Evolutionary conservation across 1,139 yeast species (phyloP), one percentile per base, ranked within the genome.

Genomic region (Geotrichum australiense): DNA sequence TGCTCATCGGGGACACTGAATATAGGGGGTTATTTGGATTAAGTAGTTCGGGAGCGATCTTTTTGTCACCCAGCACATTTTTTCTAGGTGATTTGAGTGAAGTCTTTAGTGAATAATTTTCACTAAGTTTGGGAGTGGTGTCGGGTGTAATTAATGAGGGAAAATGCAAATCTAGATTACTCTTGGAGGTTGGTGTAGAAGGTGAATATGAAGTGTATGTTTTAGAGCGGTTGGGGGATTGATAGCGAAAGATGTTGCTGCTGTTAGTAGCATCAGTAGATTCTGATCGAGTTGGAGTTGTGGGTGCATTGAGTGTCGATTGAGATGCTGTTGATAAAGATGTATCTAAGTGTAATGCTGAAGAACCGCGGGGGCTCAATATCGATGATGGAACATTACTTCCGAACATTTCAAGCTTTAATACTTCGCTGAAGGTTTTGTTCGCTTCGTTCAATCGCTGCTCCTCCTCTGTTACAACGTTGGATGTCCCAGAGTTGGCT

Each of bases 341-440:
- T n/a, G n/a, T n/a, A n/a, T n/a, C n/a, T n/a, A n/a, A n/a, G n/a
- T n/a, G n/a, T n/a, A n/a, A n/a, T n/a, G n/a, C n/a, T 18, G 29
- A 24, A 22, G 5, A 15, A 25, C 12, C 11, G 21, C 15, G 16
- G 18, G 32, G 21, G 10, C 24, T 15, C 10, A 22, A 5, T 14
- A 7, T n/a, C 10, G 21, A 11, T 62, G 70, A 67, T 2, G 87
- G 86, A 1, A 82, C 78, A 47, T 82, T 76, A 55, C 82, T 93
- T 6, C 97, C 97, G 68, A 91, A 91, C 32, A 91, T 66, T 59
- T 91, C 99, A 23, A 94, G 86, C 54, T 85, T 83, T 31, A 91
- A 64, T 4, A 93, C 82, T 0, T 93, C 78, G 37, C 89, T 80
- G 60, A 89, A 93, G 0, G 95, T 85, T 50, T 82, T 67, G 57